phyloP scores from a whole-genome alignment of 352 stramenopile genomes.

The Pythium biforme region DNA sequence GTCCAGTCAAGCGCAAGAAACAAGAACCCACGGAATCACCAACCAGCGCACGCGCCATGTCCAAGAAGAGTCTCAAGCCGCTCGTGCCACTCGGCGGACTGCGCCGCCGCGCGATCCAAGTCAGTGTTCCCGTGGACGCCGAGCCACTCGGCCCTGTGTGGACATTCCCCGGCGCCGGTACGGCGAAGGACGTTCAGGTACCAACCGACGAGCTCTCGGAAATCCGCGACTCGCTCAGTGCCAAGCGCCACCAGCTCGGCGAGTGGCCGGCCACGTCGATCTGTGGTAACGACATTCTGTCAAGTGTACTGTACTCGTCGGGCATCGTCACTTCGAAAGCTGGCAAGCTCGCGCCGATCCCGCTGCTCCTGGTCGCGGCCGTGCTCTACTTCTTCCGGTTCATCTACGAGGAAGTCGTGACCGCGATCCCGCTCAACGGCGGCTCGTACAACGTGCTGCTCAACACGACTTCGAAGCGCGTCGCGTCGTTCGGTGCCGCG shows the following conservation, averaged over 20 bases:
- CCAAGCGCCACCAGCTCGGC: slow-evolving; percentile 37
- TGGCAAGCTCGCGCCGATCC: slow-evolving; percentile 70
- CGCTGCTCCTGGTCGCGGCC: slow-evolving; percentile 58
- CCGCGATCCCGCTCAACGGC: slow-evolving; percentile 80
- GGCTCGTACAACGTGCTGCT: slow-evolving; percentile 88
- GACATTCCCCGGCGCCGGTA: slow-evolving; percentile 13
- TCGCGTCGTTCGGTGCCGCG: slow-evolving; percentile 68
- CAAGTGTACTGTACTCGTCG: slow-evolving; percentile 65
- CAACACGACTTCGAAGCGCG: slow-evolving; percentile 81
- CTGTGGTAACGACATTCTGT: slow-evolving; percentile 85
- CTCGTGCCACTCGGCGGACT: slow-evolving; percentile 1
- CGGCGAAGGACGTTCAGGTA: slow-evolving; percentile 11
- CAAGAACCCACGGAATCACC: background rate
- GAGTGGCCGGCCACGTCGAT: slow-evolving; percentile 84
- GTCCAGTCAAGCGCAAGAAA: too few species aligned
- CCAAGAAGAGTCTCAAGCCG: background rate
- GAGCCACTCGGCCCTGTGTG: slow-evolving; percentile 15
- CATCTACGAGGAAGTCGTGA: slow-evolving; percentile 86
- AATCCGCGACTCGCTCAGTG: slow-evolving; percentile 11
- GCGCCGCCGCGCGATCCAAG: slow-evolving; percentile 22
- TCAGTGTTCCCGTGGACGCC: slow-evolving; percentile 8
- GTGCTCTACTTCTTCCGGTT: slow-evolving; percentile 53
- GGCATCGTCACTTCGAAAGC: slow-evolving; percentile 43
- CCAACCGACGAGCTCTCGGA: slow-evolving; percentile 6
- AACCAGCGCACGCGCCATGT: background rate